phyloP scores from a whole-genome alignment of 164 flowering plant genomes.

The Chimonanthus salicifolius region DNA sequence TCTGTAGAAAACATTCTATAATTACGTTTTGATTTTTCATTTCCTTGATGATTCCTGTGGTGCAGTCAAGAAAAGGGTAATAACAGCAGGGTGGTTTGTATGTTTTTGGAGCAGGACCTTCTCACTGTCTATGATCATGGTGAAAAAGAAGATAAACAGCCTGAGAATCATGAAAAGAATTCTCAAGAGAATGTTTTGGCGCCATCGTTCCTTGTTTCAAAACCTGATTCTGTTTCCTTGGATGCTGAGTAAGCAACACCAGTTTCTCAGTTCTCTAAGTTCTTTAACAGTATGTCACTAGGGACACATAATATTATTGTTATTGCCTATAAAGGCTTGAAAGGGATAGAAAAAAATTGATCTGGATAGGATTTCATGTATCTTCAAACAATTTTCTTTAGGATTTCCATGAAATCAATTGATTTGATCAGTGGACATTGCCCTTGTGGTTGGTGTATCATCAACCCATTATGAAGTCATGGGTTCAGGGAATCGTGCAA shows the following conservation, averaged over 20 bases:
- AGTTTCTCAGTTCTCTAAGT: neutral
- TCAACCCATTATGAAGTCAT: no score
- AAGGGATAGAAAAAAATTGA: neutral
- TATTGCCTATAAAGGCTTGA: neutral
- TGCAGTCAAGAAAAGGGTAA: neutral
- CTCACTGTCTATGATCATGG: slow-evolving; percentile 35
- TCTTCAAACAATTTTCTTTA: neutral
- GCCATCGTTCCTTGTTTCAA: slow-evolving; percentile 59
- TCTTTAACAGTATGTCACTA: no score
- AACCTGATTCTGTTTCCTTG: slow-evolving; percentile 58
- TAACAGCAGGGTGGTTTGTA: slow-evolving; percentile 7
- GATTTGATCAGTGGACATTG: no score
- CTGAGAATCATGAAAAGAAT: slow-evolving; percentile 24
- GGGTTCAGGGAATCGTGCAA: no score
- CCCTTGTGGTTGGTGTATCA: no score
- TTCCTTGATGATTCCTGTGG: neutral
- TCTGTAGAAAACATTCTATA: slow-evolving; percentile 6
- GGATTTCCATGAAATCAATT: neutral
- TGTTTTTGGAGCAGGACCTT: slow-evolving; percentile 36
- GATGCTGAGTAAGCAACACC: slow-evolving; percentile 44
- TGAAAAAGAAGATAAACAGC: slow-evolving; percentile 27
- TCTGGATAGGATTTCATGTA: neutral
- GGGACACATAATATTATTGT: no score
- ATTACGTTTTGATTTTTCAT: neutral
- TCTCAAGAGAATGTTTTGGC: slow-evolving; percentile 47